Conservation (phyloP, 306 rosid species). For the Castanea mollissima region DNA sequence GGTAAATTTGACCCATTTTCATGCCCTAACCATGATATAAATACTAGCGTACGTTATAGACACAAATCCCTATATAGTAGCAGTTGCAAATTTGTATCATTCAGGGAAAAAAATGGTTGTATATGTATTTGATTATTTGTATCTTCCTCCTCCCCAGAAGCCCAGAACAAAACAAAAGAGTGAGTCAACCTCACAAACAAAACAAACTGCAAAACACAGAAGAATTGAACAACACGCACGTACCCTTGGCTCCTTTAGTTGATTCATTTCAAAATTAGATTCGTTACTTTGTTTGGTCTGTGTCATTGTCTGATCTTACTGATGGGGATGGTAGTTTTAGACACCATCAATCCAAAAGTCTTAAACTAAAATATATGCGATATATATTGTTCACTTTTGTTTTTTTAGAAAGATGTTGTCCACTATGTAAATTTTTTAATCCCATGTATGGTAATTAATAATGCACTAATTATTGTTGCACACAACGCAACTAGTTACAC, state of each 20-base stretch:
- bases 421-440: background rate
- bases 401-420: too few relatives aligned
- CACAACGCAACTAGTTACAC: too few relatives aligned
- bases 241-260: background rate
- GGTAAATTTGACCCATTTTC: background rate
- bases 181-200: constrained; percentile 17
- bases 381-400: background rate
- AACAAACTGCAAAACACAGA: constrained; percentile 6
- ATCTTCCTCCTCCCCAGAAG: background rate
- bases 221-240: constrained; percentile 1
- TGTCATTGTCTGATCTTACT: background rate
- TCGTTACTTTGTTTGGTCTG: constrained; percentile 32
- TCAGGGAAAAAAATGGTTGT: too few relatives aligned
- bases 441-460: background rate
- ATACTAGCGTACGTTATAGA: background rate
- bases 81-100: background rate
- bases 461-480: too few relatives aligned
- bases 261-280: constrained; percentile 25
- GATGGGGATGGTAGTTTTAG: background rate
- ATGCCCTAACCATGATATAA: background rate
- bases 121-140: background rate
- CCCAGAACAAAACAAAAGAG: constrained; percentile 19
- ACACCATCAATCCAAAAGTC: background rate
- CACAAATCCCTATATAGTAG: background rate
- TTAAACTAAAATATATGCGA: background rate